These are phyloP conservation scores for Cytospora paraplurivora DNA, from an alignment of 2,329 filamentous ascomycete genomes.

Conservation along the genomic window DNA sequence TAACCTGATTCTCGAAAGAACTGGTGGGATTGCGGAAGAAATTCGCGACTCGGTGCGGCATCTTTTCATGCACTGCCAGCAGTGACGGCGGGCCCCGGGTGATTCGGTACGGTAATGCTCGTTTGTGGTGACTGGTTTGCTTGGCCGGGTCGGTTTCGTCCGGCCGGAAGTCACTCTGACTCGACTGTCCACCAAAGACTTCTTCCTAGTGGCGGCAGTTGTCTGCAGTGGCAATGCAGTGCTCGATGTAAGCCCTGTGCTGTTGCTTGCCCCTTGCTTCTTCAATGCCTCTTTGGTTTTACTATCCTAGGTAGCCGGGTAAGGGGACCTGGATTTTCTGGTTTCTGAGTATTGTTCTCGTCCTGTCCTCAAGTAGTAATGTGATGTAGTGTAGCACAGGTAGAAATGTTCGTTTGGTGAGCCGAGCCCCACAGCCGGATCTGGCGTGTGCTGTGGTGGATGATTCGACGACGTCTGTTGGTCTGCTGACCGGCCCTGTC, in stretches of 20 bases:
- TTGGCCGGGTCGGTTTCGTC: no score
- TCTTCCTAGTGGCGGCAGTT: background rate
- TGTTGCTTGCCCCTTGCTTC: background rate
- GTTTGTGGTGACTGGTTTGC: background rate
- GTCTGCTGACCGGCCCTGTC: constrained; percentile 20
- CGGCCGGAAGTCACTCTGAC: background rate
- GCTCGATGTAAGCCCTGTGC: background rate
- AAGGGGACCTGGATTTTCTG: no score
- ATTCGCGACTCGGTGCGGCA: constrained; percentile 61
- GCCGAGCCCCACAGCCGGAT: constrained; percentile 21
- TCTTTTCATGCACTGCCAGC: constrained; percentile 35
- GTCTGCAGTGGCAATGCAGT: constrained; percentile 8
- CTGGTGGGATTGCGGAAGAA: constrained; percentile 59
- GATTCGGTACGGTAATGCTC: background rate
- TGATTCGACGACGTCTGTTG: constrained; percentile 23
- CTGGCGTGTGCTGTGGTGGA: constrained; percentile 19
- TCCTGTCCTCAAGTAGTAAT: constrained; percentile 8
- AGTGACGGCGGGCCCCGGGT: background rate
- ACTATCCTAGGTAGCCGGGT: background rate
- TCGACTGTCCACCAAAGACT: background rate
- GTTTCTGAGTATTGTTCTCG: constrained; percentile 5
- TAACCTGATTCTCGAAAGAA: constrained; percentile 49
- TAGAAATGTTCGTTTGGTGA: constrained; percentile 4
- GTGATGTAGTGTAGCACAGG: background rate
- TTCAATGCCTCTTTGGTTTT: background rate